Base-by-base conservation (phyloP, 305 asterid genomes). In the Solanum hybrid region DNA sequence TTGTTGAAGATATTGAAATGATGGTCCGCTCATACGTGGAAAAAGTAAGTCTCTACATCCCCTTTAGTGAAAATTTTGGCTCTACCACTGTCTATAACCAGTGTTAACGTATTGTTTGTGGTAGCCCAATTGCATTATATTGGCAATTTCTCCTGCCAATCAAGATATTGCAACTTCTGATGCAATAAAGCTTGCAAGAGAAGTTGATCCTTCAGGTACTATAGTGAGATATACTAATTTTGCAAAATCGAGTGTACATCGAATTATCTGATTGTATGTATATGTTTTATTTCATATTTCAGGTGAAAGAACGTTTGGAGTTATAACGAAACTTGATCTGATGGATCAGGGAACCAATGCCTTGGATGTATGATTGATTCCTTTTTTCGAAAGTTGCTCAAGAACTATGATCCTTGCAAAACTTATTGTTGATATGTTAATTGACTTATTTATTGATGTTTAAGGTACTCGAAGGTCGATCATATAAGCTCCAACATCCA, bases 141-240 rank as follows among this genome's bases (percentile, higher is more conserved):
- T 97, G 96, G 99, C 99, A 1, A 97, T 97, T 91, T 97, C 99
- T 91, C 99, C 99, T 38, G 99, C 99, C 80, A 97, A 97, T 93
- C 99, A 97, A 94, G 99, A 97, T 92, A 97, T 97, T 84, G 99
- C 99, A 88, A 97, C 99, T 90, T 97, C 99, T 10, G 99, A 97
- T 93, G 99, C 99, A 86, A 97, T 96, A 91, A 97, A 97, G 92
- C 97, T 96, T 85, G 99, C 99, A 88, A 94, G 94, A 92, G 99
- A 97, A 95, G 99, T 97, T 90, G 98, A 97, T 93, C 97, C 98
- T 71, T 79, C 99, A 88, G 99, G 99, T 97, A 93, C n/a, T 86
- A 46, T 51, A 42, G 40, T 14, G 20, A 16, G 35, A 82, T 87
- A 9, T 42, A 26, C 60, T 81, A 56, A 32, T 88, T 22, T 56